phyloP scores from a whole-genome alignment of 2,329 filamentous ascomycete species.

The Cordyceps cateniannulata region DNA sequence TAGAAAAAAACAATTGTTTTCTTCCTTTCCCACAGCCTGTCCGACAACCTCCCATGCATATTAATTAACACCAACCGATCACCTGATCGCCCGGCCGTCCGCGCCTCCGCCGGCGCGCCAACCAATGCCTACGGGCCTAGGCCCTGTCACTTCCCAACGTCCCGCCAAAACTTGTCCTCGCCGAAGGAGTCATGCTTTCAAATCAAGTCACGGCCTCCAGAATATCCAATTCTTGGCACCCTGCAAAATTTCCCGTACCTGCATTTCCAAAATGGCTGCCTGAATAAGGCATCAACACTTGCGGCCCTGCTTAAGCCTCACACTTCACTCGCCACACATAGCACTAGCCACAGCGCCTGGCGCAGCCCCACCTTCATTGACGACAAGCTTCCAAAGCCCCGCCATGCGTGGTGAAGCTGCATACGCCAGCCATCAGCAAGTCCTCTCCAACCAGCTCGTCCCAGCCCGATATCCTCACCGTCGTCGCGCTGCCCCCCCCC shows the following conservation, averaged over 20 bases:
- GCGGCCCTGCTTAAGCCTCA: neutral
- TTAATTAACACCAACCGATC: neutral
- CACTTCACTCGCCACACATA: neutral
- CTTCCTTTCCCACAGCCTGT: too few relatives aligned
- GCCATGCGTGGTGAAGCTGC: slow-evolving; percentile 10
- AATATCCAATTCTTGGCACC: neutral
- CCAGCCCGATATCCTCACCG: neutral
- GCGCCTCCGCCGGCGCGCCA: neutral
- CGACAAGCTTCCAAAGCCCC: slow-evolving; percentile 7
- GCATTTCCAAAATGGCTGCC: neutral
- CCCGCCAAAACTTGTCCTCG: neutral
- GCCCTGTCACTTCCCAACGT: neutral
- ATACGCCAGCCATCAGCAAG: slow-evolving; percentile 9
- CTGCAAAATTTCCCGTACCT: neutral
- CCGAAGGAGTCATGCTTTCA: slow-evolving; percentile 2
- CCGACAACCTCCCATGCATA: too few relatives aligned
- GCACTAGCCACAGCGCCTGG: neutral
- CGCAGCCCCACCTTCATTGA: slow-evolving; percentile 7
- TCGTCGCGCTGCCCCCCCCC: slow-evolving; percentile 11
- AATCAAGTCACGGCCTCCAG: neutral
- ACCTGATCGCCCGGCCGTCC: slow-evolving; percentile 7
- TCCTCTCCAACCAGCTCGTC: neutral
- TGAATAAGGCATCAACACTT: neutral
- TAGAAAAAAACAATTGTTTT: too few relatives aligned
- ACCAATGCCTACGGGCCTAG: neutral